phyloP scores from a whole-genome alignment of 441 rosid genomes.

The Erodium trifolium region DNA sequence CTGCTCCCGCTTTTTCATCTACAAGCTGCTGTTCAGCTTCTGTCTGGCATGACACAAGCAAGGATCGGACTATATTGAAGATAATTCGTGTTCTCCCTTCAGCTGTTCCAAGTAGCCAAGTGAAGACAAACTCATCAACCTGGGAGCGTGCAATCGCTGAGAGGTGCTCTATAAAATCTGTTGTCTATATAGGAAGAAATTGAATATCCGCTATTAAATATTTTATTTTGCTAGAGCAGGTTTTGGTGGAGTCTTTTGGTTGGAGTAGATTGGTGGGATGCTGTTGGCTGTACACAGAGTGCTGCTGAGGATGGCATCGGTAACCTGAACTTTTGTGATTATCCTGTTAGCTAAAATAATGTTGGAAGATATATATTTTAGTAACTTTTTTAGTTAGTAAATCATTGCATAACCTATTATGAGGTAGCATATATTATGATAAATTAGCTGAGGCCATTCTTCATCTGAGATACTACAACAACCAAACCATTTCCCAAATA shows the following conservation, averaged over 20 bases:
- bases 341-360: background rate
- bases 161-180: conserved; percentile 42
- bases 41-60: conserved; percentile 84
- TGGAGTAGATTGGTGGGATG: conserved; percentile 99
- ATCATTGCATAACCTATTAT: background rate
- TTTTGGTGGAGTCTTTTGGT: conserved; percentile 99
- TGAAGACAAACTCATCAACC: conserved; percentile 64
- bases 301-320: conserved; percentile 98
- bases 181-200: background rate
- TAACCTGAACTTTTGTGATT: conserved; percentile 20
- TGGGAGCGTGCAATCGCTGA: conserved; percentile 99
- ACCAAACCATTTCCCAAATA: background rate
- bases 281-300: conserved; percentile 99
- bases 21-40: conserved; percentile 99
- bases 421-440: too few species aligned
- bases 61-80: conserved; percentile 83
- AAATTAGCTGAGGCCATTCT: background rate
- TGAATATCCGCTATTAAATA: conserved; percentile 11
- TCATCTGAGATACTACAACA: background rate
- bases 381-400: background rate
- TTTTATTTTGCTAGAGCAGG: conserved; percentile 38
- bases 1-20: conserved; percentile 97
- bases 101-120: conserved; percentile 66
- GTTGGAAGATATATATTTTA: background rate
- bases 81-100: conserved; percentile 97